These are phyloP conservation scores for Cadophora malorum DNA, from an alignment of 2,329 filamentous ascomycete genomes.

Conservation along the genomic window DNA sequence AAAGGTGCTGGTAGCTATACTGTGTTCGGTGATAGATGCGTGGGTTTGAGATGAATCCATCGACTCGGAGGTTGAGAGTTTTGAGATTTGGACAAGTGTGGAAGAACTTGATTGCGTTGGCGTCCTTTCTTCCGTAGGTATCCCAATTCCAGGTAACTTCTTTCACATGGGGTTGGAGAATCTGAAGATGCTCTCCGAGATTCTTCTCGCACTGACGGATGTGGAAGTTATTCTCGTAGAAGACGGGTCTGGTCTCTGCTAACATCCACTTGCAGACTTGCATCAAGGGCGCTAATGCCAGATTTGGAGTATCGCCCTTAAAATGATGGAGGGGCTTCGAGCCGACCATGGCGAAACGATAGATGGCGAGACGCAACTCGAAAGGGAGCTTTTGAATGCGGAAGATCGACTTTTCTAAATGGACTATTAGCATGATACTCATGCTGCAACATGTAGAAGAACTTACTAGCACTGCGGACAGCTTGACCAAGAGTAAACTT, in stretches of 20 bases:
- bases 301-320: not conserved
- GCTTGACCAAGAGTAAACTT: conserved; percentile 27
- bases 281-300: conserved; percentile 29
- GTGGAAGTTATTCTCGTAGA: conserved; percentile 35
- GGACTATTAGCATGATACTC: not conserved
- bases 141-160: conserved; percentile 32
- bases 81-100: conserved; percentile 21
- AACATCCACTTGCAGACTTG: conserved; percentile 28
- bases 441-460: not conserved
- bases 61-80: conserved; percentile 17
- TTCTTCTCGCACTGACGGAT: not conserved
- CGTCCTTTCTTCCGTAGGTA: conserved; percentile 19
- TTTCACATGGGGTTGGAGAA: conserved; percentile 9
- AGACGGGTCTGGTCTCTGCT: conserved; percentile 30
- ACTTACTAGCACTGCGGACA: conserved; percentile 32
- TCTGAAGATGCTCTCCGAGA: not conserved
- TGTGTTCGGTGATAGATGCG: not conserved
- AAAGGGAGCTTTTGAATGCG: conserved; percentile 32
- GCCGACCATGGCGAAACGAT: conserved; percentile 28
- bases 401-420: conserved; percentile 29
- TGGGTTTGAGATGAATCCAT: not conserved
- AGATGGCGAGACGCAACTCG: conserved; percentile 33
- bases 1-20: conserved; percentile 20
- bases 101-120: conserved; percentile 11
- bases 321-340: conserved; percentile 2